Evolutionary conservation across 2,329 filamentous ascomycete species (phyloP), one percentile per base, ranked within the genome.

Genomic region (Ophioceras dolichostomum): DNA sequence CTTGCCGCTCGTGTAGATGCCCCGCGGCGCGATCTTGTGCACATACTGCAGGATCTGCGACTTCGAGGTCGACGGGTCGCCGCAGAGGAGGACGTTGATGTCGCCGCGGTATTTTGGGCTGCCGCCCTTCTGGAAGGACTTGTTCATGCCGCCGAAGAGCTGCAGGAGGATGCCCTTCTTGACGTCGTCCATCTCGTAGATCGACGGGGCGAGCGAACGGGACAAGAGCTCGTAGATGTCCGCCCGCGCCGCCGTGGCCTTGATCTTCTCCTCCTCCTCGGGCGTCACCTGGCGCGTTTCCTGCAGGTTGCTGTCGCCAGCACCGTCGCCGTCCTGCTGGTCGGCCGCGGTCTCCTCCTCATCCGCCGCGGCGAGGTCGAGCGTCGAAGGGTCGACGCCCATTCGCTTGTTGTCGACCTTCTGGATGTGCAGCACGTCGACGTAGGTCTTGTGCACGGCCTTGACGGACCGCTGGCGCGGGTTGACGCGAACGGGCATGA

Each of bases 151-250:
- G 27, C 91, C 89, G 55, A 98, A 98, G 29, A 98, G 75, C 53
- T 98, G 91, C 4, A 98, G 76, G 10, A 98, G 68, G 43, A 98
- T 95, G 10, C 91, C 91, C 62, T 98, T 98, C 69, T 98, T 98
- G 34, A 96, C 87, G 51, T 98, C 91, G 48, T 98, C 91, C 79
- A 94, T 83, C 60, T 98, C 91, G 62, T 93, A 95, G 51, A 98
- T 82, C 41, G 88, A 95, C 12, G 91, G 91, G 2, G 91, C 91
- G 20, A 98, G 67, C 2, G 89, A 96, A 27, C 89, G 77, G 14
- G 91, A 74, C 4, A 98, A 74, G 18, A 98, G 73, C 17, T 98
- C 88, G 57, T 98, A 98, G 38, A 98, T 79, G 56, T 98, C 91
- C 2, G 79, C 68, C 37, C 91, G 77, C 22, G 74, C 70, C 10